Percentiles rank a stretch among this genome's conserved stretches.
Conservation (phyloP, 441 rosid species). For the Erodium moschatum region DNA sequence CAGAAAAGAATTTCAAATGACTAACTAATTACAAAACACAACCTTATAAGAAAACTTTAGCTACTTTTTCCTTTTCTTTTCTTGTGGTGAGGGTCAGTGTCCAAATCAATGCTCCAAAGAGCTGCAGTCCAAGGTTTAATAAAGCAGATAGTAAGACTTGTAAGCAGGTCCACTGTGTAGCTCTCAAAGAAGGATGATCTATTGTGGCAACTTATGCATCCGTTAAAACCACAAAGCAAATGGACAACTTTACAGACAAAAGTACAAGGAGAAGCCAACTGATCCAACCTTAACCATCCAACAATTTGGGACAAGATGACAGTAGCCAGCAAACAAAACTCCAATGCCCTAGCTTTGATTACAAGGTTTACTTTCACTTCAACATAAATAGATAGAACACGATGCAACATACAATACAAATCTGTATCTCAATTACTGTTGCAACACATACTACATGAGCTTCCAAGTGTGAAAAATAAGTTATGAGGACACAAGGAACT, state of each 20-base stretch:
- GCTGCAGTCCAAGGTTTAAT: not conserved
- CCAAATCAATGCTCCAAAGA: slow-evolving; percentile 2
- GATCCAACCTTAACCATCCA: not conserved
- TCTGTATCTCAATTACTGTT: not conserved
- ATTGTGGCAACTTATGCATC: not conserved
- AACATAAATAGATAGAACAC: not conserved
- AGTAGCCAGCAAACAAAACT: not conserved
- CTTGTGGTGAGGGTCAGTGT: not conserved
- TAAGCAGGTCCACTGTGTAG: not conserved
- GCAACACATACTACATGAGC: too few relatives aligned
- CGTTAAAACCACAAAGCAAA: not conserved
- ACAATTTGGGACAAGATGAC: not conserved
- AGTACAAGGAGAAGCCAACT: slow-evolving; percentile 7
- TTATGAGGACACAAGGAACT: not conserved
- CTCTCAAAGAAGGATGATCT: not conserved
- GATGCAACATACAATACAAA: not conserved
- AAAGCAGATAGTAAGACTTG: not conserved
- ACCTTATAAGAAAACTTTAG: too few relatives aligned
- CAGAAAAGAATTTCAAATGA: too few relatives aligned
- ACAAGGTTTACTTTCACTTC: not conserved
- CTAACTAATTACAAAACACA: too few relatives aligned
- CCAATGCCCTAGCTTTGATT: not conserved
- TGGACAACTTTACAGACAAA: slow-evolving; percentile 1
- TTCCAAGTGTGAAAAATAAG: not conserved
- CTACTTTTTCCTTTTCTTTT: too few relatives aligned